Base-by-base conservation (phyloP, 495 filamentous ascomycete genomes). In the Friedmanniomyces endolithicus region DNA sequence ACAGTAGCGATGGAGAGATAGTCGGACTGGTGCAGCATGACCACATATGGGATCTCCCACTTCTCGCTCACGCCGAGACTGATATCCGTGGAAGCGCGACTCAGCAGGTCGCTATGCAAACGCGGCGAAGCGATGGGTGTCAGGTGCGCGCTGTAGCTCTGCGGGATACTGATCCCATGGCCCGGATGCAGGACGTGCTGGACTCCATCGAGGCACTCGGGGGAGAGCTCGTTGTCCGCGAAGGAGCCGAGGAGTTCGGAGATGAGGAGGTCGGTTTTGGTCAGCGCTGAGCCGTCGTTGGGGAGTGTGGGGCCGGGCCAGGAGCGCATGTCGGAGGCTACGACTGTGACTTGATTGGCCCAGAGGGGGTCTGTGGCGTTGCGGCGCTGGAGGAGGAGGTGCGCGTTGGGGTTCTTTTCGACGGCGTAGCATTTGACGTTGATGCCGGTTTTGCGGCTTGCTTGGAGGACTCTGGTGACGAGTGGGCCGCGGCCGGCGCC, bases 361-460 rank as follows among this genome's bases (percentile, higher is more conserved):
- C 92, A 99, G 39, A 77, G 75, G 1, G 71, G 71, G 61, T 83
- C 76, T 19, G 17, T 50, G 14, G 52, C 51, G 64, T 99, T 99
- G 57, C 92, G 86, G 17, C 84, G 75, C 47, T 94, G 81, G 16
- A 99, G 78, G 52, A 95, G 79, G 41, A 99, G 88, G 64, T 87
- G 95, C 2, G 92, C 92, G 68, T 97, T 96, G 1, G 87, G 90
- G 63, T 99, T 99, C 77, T 99, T 99, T 71, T 99, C 92, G 3
- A 99, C 78, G 0, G 87, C 94, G 83, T 87, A 95, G 19, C 94
- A 72, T 43, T 86, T 82, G 51, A 99, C 84, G 8, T 78, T 68
- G 3, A 95, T 83, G 11, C 83, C 81, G 11, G 88, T 83, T n/a
- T 69, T 69, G 33, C 80, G 73, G 66, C 86, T 88, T 23, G 92